A percentile compares a stretch with the other conserved stretches of the same genome.
phyloP scores from a whole-genome alignment of 345 rosid genomes.

The Populus alba region DNA sequence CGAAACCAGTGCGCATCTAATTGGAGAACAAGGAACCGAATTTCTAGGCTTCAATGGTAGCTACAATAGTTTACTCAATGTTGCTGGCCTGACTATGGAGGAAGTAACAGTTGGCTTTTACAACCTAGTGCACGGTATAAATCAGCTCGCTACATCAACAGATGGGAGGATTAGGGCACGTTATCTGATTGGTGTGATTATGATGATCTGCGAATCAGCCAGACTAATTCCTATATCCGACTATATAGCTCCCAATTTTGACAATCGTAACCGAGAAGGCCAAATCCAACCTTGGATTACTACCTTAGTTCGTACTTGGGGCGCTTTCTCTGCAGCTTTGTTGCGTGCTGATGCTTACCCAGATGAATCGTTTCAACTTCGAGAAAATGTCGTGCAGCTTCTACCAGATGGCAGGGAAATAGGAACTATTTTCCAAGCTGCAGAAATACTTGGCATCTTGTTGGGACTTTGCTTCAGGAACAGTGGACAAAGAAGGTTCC shows the following conservation, averaged over 20 bases:
- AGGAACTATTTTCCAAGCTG: neutral
- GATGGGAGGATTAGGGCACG: neutral
- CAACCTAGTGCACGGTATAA: neutral
- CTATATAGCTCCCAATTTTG: neutral
- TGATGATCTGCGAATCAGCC: neutral
- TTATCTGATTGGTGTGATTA: neutral
- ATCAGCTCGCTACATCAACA: neutral
- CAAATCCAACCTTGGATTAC: neutral
- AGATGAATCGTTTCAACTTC: neutral
- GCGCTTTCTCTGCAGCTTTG: neutral
- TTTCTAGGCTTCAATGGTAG: neutral
- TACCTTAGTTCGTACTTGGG: neutral
- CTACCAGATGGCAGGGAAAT: neutral
- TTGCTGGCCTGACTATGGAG: neutral
- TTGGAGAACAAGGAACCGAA: neutral
- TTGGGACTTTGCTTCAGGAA: neutral
- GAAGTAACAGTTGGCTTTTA: neutral
- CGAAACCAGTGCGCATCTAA: neutral
- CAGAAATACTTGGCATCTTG: neutral
- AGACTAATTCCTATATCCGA: neutral
- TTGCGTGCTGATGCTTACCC: neutral
- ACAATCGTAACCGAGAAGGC: neutral
- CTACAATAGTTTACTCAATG: neutral
- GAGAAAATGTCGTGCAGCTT: neutral
- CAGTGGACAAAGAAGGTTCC: too few species aligned